phyloP scores from a whole-genome alignment of 2,329 filamentous ascomycete genomes.

The Ophiostoma tasmaniense region DNA sequence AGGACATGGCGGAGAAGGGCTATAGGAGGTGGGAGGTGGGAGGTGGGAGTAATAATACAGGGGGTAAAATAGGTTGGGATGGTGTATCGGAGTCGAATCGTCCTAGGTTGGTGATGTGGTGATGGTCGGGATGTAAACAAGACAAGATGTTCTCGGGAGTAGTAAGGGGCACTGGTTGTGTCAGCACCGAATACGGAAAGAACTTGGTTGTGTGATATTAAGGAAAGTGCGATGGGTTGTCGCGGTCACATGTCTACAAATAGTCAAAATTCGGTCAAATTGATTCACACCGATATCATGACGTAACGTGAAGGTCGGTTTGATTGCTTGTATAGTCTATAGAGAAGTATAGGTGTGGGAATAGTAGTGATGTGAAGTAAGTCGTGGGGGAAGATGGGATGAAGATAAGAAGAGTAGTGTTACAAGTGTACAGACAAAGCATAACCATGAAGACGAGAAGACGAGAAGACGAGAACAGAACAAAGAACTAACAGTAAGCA shows the following conservation, averaged over 20 bases:
- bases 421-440: constrained; percentile 4
- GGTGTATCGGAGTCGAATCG: neutral
- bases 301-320: neutral
- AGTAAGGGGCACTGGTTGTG: neutral
- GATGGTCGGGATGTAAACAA: neutral
- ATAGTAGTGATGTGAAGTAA: neutral
- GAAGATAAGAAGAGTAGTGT: neutral
- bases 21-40: neutral
- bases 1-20: neutral
- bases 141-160: neutral
- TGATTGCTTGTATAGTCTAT: neutral
- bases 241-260: neutral
- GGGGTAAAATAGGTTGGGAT: neutral
- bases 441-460: neutral
- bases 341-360: neutral
- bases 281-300: neutral
- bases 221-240: neutral
- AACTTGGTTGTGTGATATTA: neutral
- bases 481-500: neutral
- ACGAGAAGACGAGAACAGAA: neutral
- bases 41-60: neutral
- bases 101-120: neutral
- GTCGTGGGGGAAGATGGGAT: neutral
- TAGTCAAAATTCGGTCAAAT: neutral
- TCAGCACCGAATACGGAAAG: neutral